Evolutionary conservation across 2,329 filamentous ascomycete species (phyloP).

Genomic region (Pyricularia sp.): DNA sequence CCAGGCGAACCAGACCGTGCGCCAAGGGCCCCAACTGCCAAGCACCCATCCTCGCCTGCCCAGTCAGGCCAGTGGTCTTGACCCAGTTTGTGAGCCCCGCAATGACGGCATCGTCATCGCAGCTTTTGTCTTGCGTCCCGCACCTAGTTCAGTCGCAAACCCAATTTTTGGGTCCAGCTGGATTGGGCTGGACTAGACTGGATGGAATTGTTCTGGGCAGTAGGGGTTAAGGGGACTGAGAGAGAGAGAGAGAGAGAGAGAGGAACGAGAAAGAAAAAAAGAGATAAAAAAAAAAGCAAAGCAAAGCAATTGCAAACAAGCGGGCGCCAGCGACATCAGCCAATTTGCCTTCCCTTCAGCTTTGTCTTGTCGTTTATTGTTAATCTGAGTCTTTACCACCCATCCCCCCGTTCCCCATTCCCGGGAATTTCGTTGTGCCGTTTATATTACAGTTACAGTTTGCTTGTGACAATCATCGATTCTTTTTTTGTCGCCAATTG

Average conservation of each 20-base stretch:
- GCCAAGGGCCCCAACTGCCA: neutral
- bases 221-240: neutral
- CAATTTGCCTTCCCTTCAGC: neutral
- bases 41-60: neutral
- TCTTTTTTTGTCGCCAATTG: neutral
- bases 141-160: neutral
- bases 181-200: neutral
- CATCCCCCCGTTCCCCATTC: neutral
- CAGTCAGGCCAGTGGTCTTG: neutral
- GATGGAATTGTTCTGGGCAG: neutral
- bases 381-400: neutral
- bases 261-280: constrained; percentile 4
- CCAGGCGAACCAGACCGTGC: neutral
- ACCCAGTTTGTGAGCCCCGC: neutral
- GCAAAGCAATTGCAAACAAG: neutral
- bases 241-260: neutral
- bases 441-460: neutral
- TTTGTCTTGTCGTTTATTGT: neutral
- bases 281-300: constrained; percentile 7
- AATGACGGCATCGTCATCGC: neutral
- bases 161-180: neutral
- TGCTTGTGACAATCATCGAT: neutral
- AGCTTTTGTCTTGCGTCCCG: neutral
- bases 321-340: neutral
- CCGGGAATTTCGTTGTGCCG: neutral